phyloP scores from a whole-genome alignment of 306 rosid species.

The Vachellia pachyceras region DNA sequence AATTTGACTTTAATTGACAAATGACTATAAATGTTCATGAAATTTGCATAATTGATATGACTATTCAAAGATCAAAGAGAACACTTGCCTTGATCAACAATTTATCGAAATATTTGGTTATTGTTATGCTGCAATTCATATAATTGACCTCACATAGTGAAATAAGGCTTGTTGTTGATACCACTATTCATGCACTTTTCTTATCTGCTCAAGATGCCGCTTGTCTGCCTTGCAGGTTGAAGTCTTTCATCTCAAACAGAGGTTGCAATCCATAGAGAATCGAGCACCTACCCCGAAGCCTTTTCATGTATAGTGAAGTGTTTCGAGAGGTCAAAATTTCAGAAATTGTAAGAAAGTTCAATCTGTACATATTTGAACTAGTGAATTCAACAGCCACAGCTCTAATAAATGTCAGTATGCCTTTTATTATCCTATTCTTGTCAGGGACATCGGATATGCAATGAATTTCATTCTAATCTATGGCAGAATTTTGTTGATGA shows the following conservation, averaged over 20 bases:
- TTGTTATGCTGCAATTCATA: too few relatives aligned
- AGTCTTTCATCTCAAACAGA: constrained; percentile 93
- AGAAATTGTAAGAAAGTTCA: constrained; percentile 11
- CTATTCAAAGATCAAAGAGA: too few relatives aligned
- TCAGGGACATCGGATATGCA: neutral
- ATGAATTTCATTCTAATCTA: neutral
- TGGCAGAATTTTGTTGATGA: neutral
- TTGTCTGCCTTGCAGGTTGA: constrained; percentile 66
- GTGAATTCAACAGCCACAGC: constrained; percentile 14
- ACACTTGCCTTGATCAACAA: too few relatives aligned
- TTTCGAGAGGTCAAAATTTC: constrained; percentile 13
- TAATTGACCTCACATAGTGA: too few relatives aligned
- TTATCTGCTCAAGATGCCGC: neutral
- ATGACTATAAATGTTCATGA: neutral
- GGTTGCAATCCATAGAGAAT: constrained; percentile 91
- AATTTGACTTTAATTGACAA: neutral
- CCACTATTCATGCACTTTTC: neutral
- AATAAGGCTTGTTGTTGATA: too few relatives aligned
- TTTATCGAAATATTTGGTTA: too few relatives aligned
- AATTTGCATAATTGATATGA: neutral
- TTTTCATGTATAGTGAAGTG: constrained; percentile 49
- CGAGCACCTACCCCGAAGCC: constrained; percentile 94
- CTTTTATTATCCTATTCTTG: too few relatives aligned
- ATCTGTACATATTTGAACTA: constrained; percentile 13
- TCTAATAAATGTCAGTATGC: too few relatives aligned